phyloP scores from a whole-genome alignment of 192 early-diverging fungal genomes.

The Podila minutissima region DNA sequence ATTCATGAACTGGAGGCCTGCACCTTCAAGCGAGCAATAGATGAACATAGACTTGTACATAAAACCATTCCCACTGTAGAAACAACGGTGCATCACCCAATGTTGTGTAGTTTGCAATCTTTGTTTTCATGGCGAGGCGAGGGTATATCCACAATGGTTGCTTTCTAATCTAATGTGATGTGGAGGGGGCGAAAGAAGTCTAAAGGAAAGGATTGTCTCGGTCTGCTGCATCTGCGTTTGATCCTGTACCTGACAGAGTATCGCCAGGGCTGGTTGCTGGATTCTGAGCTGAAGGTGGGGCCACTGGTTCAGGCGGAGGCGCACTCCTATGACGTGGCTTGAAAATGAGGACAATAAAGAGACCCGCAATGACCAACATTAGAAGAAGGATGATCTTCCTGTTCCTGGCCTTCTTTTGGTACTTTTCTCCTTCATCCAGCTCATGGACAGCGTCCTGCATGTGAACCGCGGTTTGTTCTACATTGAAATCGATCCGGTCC shows the following conservation, averaged over 20 bases:
- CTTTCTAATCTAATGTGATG: too few species aligned
- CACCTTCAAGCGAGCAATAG: too few species aligned
- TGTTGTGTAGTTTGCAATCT: too few species aligned
- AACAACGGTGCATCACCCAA: too few species aligned
- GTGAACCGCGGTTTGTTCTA: conserved; percentile 84
- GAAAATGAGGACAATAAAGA: conserved; percentile 84
- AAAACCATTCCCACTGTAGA: too few species aligned
- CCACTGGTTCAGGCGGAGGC: not conserved
- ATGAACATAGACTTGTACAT: too few species aligned
- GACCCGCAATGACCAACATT: conserved; percentile 75
- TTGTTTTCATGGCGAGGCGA: too few species aligned
- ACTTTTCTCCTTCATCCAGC: conserved; percentile 79
- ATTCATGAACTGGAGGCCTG: too few species aligned
- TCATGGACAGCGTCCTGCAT: conserved; percentile 88
- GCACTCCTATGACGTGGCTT: conserved; percentile 56
- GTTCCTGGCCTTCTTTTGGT: conserved; percentile 84
- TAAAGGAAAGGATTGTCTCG: too few species aligned
- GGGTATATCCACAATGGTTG: too few species aligned
- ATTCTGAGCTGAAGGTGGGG: not conserved
- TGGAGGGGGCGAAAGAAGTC: too few species aligned
- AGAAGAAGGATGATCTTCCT: conserved; percentile 88
- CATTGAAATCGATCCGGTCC: conserved; percentile 97
- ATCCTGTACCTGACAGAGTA: not conserved
- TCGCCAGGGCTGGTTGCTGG: not conserved
- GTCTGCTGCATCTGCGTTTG: not conserved